A percentile compares a stretch with the other conserved stretches of the same genome.
These are phyloP conservation scores for Plectosphaerella plurivora DNA, from an alignment of 2,329 filamentous ascomycete genomes.

Conservation along the genomic window DNA sequence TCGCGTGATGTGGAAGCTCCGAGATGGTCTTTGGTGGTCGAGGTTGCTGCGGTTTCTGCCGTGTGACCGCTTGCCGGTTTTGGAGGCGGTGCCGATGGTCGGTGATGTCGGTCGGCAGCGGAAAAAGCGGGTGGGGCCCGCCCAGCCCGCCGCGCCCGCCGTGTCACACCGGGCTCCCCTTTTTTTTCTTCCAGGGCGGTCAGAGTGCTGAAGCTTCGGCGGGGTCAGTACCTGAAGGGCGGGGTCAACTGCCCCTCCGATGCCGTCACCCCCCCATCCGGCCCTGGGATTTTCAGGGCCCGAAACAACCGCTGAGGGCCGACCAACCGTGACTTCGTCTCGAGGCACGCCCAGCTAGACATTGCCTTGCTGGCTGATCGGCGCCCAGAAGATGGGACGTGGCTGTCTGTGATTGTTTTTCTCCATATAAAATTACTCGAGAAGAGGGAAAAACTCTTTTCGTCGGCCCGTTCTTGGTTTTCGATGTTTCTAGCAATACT, in stretches of 20 bases:
- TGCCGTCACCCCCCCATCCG: background rate
- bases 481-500: background rate
- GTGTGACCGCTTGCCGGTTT: background rate
- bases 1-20: background rate
- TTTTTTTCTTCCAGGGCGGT: too few species aligned
- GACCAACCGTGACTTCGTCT: background rate
- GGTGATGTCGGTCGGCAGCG: background rate
- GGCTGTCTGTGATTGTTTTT: background rate
- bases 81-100: background rate
- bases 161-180: background rate
- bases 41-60: background rate
- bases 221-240: background rate
- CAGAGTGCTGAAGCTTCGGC: too few species aligned
- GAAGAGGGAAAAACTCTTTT: background rate
- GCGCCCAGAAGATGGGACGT: background rate
- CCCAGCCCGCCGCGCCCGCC: background rate
- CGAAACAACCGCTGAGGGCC: background rate
- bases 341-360: background rate
- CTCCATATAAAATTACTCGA: background rate
- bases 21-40: background rate
- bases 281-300: background rate
- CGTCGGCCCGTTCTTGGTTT: background rate
- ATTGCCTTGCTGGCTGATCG: background rate
- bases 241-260: background rate
- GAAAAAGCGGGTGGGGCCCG: background rate